Conservation (phyloP, 257 asterid genomes). For the Solanum sparsipilum region DNA sequence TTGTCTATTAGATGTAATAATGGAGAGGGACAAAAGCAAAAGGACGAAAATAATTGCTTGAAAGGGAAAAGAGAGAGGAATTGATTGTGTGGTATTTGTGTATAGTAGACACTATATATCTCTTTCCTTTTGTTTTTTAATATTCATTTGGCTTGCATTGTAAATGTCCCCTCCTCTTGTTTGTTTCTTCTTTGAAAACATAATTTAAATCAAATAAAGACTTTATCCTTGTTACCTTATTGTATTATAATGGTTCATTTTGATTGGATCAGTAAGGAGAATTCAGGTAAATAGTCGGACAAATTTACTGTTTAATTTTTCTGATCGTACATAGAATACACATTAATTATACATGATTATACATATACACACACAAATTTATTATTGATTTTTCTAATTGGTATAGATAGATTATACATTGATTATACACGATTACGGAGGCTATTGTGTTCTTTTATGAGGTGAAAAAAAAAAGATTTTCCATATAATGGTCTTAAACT, state of each 20-base stretch:
- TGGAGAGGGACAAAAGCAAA: not conserved
- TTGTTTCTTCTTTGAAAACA: not conserved
- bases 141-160: not conserved
- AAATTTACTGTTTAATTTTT: not conserved
- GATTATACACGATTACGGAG: not conserved
- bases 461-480: not conserved
- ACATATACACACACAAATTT: too few species aligned
- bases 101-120: not conserved
- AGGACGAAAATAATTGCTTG: slow-evolving; percentile 2
- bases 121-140: not conserved
- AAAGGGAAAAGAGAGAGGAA: not conserved
- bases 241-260: not conserved
- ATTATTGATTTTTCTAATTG: not conserved
- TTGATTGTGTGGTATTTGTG: not conserved
- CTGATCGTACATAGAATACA: not conserved
- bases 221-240: not conserved
- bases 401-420: not conserved
- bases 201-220: not conserved
- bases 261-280: not conserved
- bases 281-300: not conserved
- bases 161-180: not conserved
- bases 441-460: too few species aligned
- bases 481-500: not conserved
- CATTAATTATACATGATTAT: not conserved
- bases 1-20: not conserved